Percentiles rank a stretch among this genome's conserved stretches.
Conservation (phyloP, 371 early-diverging fungal genomes). For the Dichotomocladium elegans region DNA sequence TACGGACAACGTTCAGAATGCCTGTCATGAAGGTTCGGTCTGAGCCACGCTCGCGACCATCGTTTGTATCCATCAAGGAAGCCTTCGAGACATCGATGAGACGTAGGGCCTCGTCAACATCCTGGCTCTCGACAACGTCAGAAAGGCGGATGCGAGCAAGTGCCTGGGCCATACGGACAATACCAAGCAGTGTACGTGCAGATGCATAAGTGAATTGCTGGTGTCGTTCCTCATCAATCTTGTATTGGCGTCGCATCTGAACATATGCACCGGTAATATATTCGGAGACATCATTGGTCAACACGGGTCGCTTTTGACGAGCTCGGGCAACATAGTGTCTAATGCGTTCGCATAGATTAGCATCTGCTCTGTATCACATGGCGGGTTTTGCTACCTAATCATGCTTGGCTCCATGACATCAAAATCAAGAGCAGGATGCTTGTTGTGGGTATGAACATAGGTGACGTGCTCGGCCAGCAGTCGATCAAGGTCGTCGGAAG, state of each 20-base stretch:
- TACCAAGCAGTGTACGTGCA: constrained; percentile 87
- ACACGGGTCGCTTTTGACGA: constrained; percentile 66
- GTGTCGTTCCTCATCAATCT: constrained; percentile 58
- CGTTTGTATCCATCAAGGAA: constrained; percentile 48
- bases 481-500: constrained; percentile 70
- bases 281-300: constrained; percentile 75
- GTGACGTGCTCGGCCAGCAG: constrained; percentile 88
- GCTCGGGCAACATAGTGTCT: constrained; percentile 88
- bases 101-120: constrained; percentile 95
- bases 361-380: background rate
- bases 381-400: constrained; percentile 50
- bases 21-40: constrained; percentile 45
- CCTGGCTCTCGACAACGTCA: constrained; percentile 70
- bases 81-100: constrained; percentile 87
- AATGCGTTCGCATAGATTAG: too few relatives aligned
- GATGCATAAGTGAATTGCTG: constrained; percentile 59
- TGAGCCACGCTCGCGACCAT: constrained; percentile 24
- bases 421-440: constrained; percentile 67
- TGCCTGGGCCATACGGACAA: constrained; percentile 91
- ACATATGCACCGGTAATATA: constrained; percentile 91
- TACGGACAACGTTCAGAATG: constrained; percentile 62
- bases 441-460: constrained; percentile 84
- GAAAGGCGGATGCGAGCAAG: constrained; percentile 87
- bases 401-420: constrained; percentile 65
- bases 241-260: constrained; percentile 70